Evolutionary conservation across 352 stramenopile species (phyloP), one percentile per base, ranked within the genome.

Genomic region (Stramenopiles sp.): DNA sequence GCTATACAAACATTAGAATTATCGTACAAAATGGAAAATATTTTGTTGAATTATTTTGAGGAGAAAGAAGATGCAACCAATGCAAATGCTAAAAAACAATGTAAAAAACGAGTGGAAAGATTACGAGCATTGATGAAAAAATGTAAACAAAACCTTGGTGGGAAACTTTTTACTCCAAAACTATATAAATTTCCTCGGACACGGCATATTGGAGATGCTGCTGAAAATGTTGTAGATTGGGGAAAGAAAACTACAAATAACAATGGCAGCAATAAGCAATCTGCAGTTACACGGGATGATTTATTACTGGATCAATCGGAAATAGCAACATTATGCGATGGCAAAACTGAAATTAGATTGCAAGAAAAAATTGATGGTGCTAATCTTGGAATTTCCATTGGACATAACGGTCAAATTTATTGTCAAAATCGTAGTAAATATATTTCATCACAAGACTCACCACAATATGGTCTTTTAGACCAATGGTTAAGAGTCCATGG

Each of bases 341-440:
- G 38, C 13, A 53, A 53, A 53, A 53, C 38, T 53, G 13, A 13
- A 13, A 53, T 53, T 53, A 4, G 13, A 53, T 53, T 53, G 38
- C 38, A 90, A 0, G 89, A 94, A 82, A 94, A 94, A 81, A 30
- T 94, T 38, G 89, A 94, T 82, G 89, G 89, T 6, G 89, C 88
- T 29, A 94, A 94, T 80, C 81, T 94, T 33, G 88, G 89, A 69
- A 87, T 94, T 74, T 91, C 85, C 6, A 80, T 93, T 31, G 84
- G 84, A 20, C 73, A 81, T 1, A 81, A 86, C n/a, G 84, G 77
- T 29, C 81, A 84, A 27, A 78, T 92, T 43, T 83, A 90, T 7
- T 84, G 88, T 53, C 87, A 93, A 83, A 94, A 94, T 81, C 85
- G 88, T 29, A 89, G 85, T 30, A 88, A 93, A 81, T 86, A 83